These are phyloP conservation scores for Rhynchospora tenuis DNA, from an alignment of 176 grass and related monocot genomes.

Conservation along the genomic window DNA sequence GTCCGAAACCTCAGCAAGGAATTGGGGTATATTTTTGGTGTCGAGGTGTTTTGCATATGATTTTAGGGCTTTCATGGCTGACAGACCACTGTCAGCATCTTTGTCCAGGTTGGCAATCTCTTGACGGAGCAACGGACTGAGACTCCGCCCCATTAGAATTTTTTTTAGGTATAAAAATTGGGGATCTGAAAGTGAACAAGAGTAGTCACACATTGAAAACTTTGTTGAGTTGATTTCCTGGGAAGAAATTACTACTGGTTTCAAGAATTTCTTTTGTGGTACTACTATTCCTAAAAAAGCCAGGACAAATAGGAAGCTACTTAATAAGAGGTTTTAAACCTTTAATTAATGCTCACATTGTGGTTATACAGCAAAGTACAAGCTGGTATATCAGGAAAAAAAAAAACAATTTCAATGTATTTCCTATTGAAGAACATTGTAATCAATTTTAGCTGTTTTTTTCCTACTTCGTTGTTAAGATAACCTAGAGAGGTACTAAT, in stretches of 20 bases:
- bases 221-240: neutral
- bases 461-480: neutral
- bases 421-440: neutral
- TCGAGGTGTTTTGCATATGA: constrained; percentile 84
- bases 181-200: neutral
- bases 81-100: constrained; percentile 75
- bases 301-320: neutral
- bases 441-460: neutral
- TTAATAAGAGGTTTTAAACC: neutral
- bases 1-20: constrained; percentile 90
- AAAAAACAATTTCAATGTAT: neutral
- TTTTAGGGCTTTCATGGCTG: constrained; percentile 86
- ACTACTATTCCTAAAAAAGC: neutral
- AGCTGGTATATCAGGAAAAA: neutral
- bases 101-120: constrained; percentile 88
- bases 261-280: neutral
- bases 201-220: neutral
- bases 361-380: neutral
- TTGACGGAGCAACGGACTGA: constrained; percentile 80
- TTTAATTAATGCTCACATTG: neutral
- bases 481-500: neutral
- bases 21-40: constrained; percentile 73
- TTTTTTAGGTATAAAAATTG: neutral
- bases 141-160: constrained; percentile 56
- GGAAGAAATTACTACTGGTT: neutral